Conservation (phyloP, 2,329 filamentous ascomycete genomes). For the Nigrospora oryzae region DNA sequence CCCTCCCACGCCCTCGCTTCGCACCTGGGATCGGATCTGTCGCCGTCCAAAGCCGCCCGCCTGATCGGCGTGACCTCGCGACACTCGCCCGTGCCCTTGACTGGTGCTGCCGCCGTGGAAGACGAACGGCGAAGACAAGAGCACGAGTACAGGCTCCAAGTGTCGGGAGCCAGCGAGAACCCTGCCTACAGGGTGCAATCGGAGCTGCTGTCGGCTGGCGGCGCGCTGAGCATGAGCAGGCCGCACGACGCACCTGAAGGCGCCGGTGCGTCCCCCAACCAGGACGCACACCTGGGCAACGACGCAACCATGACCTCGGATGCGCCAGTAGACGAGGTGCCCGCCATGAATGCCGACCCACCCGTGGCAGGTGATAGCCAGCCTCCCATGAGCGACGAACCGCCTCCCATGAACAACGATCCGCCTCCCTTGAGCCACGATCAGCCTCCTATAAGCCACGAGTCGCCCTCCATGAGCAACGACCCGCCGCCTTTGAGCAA, state of each 20-base stretch:
- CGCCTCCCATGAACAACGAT: not conserved
- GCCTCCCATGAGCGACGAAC: too few species aligned
- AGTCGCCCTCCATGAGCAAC: too few species aligned
- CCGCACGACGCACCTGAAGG: slow-evolving; percentile 34
- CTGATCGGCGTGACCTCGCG: slow-evolving; percentile 31
- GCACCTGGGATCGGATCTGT: slow-evolving; percentile 29
- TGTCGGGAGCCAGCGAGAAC: slow-evolving; percentile 40
- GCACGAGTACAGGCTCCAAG: slow-evolving; percentile 31
- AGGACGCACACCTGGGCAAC: not conserved
- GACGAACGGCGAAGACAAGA: slow-evolving; percentile 42
- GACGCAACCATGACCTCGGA: not conserved
- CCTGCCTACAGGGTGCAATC: slow-evolving; percentile 43
- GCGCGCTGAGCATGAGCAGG: slow-evolving; percentile 44
- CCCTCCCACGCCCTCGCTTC: slow-evolving; percentile 19
- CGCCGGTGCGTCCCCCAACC: not conserved
- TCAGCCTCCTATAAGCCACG: too few species aligned
- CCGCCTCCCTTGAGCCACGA: not conserved
- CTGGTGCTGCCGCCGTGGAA: slow-evolving; percentile 44
- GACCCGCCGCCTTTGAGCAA: too few species aligned
- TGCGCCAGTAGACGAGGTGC: too few species aligned
- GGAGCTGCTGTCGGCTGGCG: slow-evolving; percentile 42
- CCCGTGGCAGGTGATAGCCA: too few species aligned
- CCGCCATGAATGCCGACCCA: too few species aligned
- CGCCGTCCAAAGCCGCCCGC: slow-evolving; percentile 46
- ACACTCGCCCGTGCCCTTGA: slow-evolving; percentile 38